Conservation (phyloP, 1,284 basidiomycete species). For the Rhodotorula sp. region DNA sequence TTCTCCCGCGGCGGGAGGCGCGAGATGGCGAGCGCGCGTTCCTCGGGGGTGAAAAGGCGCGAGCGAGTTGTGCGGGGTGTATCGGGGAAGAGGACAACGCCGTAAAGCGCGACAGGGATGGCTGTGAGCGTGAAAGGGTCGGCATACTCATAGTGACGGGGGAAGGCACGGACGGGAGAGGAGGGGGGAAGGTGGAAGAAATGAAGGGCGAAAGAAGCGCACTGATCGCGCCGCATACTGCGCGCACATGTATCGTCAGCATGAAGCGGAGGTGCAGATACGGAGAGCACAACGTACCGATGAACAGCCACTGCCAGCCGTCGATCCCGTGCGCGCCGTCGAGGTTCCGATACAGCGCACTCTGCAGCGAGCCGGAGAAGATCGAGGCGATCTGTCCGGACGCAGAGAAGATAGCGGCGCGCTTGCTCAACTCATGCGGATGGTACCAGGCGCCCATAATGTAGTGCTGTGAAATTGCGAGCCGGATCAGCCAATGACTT, state of each 20-base stretch:
- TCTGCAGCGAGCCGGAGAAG: conserved; percentile 69
- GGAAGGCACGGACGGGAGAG: no score
- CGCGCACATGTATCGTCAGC: no score
- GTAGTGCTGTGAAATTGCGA: conserved; percentile 2
- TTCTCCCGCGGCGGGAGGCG: conserved; percentile 41
- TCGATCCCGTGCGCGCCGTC: conserved; percentile 62
- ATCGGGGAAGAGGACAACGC: conserved; percentile 71
- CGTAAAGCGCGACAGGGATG: conserved; percentile 59
- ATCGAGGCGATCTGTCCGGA: conserved; percentile 61
- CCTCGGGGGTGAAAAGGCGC: conserved; percentile 42
- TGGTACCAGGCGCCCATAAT: conserved; percentile 20
- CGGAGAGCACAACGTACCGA: conserved; percentile 58
- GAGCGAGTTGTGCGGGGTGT: conserved; percentile 62
- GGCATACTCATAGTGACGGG: no score
- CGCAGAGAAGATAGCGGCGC: conserved; percentile 69
- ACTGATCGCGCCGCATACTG: conserved; percentile 66
- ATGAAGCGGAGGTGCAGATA: background rate
- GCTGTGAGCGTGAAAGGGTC: background rate
- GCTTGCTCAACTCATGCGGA: conserved; percentile 64
- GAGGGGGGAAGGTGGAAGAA: conserved; percentile 54
- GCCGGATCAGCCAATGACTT: no score
- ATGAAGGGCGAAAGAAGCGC: conserved; percentile 56
- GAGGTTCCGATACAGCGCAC: conserved; percentile 60
- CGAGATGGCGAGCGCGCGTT: conserved; percentile 47
- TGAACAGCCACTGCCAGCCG: conserved; percentile 71